These are phyloP conservation scores for Bruguiera gymnorhiza DNA, from an alignment of 345 rosid species.

Conservation along the genomic window DNA sequence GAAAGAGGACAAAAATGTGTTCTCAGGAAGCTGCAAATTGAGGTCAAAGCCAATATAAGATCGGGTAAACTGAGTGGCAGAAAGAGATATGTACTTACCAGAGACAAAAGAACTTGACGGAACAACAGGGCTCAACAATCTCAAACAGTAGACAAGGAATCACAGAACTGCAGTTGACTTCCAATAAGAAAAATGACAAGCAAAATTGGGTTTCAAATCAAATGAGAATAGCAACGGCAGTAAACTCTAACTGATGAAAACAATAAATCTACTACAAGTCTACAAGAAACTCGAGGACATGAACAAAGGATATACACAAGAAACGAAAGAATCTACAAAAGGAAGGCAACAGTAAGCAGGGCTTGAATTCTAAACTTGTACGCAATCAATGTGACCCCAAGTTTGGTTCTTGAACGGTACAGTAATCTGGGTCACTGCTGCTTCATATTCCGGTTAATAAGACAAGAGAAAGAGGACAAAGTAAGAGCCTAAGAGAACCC, in stretches of 20 bases:
- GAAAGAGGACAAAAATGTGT: not conserved
- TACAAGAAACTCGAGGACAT: not conserved
- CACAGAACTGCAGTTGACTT: not conserved
- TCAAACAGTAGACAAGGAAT: not conserved
- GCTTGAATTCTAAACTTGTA: not conserved
- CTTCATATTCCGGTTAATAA: not conserved
- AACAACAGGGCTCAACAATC: not conserved
- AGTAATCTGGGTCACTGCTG: conserved; percentile 16
- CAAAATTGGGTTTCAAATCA: not conserved
- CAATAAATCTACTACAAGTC: not conserved
- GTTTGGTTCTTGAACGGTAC: not conserved
- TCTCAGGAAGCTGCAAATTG: not conserved
- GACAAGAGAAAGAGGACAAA: not conserved
- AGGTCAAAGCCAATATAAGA: not conserved
- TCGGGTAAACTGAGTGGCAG: conserved; percentile 11
- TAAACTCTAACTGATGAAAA: not conserved
- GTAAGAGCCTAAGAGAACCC: not conserved
- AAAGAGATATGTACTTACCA: conserved; percentile 8
- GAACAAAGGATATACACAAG: not conserved
- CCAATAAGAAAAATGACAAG: not conserved
- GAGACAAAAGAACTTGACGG: not conserved
- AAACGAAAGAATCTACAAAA: not conserved
- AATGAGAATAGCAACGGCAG: not conserved
- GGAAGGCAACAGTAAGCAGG: conserved; percentile 19
- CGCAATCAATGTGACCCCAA: conserved; percentile 13